Percentiles rank a stretch among this genome's conserved stretches.
Conservation (phyloP, 768 basidiomycete genomes). For the Auriscalpium vulgare region DNA sequence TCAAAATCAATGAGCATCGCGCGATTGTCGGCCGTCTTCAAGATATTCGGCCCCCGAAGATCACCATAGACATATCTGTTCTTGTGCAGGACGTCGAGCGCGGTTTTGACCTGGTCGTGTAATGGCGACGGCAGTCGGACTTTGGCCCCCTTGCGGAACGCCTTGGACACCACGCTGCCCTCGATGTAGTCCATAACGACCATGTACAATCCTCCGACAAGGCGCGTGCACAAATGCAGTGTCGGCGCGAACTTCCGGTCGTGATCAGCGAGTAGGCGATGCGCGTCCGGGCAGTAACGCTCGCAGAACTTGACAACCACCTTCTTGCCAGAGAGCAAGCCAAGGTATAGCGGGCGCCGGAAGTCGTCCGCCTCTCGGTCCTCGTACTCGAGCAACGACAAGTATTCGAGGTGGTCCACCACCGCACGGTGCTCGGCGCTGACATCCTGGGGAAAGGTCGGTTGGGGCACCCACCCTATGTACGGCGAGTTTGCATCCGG, state of each 20-base stretch:
- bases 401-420: no score
- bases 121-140: slow-evolving; percentile 1
- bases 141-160: not conserved
- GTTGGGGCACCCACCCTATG: no score
- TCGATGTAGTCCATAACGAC: slow-evolving; percentile 34
- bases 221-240: slow-evolving; percentile 1
- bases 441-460: no score
- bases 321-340: not conserved
- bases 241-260: slow-evolving; percentile 22
- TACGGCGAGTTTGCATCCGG: no score
- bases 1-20: slow-evolving; percentile 30
- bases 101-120: slow-evolving; percentile 15
- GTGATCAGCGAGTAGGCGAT: slow-evolving; percentile 23
- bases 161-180: not conserved
- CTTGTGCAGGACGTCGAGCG: slow-evolving; percentile 21
- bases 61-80: slow-evolving; percentile 30
- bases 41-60: slow-evolving; percentile 26
- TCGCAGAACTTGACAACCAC: slow-evolving; percentile 33
- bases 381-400: not conserved
- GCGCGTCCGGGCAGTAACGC: slow-evolving; percentile 25
- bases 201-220: slow-evolving; percentile 19
- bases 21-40: slow-evolving; percentile 5
- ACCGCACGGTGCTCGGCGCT: no score
- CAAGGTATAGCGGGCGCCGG: not conserved
- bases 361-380: not conserved